Conservation (phyloP, 2,329 filamentous ascomycete species). For the Pestalotiopsis sp. region DNA sequence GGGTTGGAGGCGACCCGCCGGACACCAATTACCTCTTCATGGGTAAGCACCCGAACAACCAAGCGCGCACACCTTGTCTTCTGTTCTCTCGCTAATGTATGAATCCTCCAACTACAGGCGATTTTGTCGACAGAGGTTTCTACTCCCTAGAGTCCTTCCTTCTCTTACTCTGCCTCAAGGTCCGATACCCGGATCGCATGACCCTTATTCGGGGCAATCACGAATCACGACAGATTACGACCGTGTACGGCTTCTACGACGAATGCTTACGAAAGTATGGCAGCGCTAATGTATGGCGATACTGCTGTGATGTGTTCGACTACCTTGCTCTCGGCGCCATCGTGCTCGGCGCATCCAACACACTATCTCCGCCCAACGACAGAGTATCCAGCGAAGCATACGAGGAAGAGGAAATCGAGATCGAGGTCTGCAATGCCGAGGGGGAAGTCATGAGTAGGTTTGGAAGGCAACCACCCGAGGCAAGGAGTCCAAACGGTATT, state of each 20-base stretch:
- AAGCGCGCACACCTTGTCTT: not conserved
- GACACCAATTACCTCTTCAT: slow-evolving; percentile 98
- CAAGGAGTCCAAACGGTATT: slow-evolving; percentile 37
- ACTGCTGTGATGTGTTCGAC: slow-evolving; percentile 98
- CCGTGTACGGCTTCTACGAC: slow-evolving; percentile 99
- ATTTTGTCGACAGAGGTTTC: slow-evolving; percentile 97
- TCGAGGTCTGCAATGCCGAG: slow-evolving; percentile 87
- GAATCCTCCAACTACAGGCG: slow-evolving; percentile 56
- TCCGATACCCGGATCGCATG: slow-evolving; percentile 96
- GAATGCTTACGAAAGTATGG: slow-evolving; percentile 99
- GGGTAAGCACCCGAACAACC: slow-evolving; percentile 54
- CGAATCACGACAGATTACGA: slow-evolving; percentile 97
- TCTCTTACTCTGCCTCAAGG: slow-evolving; percentile 93
- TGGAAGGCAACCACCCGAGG: slow-evolving; percentile 46
- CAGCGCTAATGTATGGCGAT: slow-evolving; percentile 99
- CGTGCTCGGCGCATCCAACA: slow-evolving; percentile 81
- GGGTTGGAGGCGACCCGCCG: slow-evolving; percentile 89
- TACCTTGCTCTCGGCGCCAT: slow-evolving; percentile 91
- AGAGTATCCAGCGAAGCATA: slow-evolving; percentile 48
- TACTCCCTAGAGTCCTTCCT: slow-evolving; percentile 99
- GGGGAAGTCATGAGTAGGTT: slow-evolving; percentile 79
- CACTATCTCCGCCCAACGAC: slow-evolving; percentile 54
- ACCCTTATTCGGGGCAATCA: slow-evolving; percentile 98
- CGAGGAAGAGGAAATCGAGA: slow-evolving; percentile 77
- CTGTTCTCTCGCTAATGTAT: slow-evolving; percentile 16